Base-by-base conservation (phyloP, 441 rosid genomes). In the Erodium chrysanthum region DNA sequence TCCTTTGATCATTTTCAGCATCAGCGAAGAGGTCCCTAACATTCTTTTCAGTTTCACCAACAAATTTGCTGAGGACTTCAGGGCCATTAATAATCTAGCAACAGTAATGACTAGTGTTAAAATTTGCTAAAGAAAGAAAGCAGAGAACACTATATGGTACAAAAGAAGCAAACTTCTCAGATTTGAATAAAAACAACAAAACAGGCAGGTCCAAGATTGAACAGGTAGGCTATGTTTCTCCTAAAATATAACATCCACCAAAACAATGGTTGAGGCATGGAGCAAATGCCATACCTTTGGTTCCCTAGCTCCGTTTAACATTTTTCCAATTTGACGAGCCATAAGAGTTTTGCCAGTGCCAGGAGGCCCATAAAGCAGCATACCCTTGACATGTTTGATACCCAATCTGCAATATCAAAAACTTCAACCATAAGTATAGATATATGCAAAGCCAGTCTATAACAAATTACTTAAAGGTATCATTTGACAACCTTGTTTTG, bases 261-360 rank as follows among this genome's bases (percentile, higher is more conserved):
- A 48, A 33, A 27, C 18, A 69, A 12, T 3, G 25, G 14, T 58
- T 58, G 62, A 58, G 6, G 31, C 62, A 58, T 21, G 29, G 58
- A 33, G 27, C 33, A 22, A 65, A 20, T 29, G 71, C 4, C 80
- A 62, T 69, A 92, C 99, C 97, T 94, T 94, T 79, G 99, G 99
- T 68, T 94, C 99, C 79, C 77, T 94, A 54, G 60, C 60, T 74
- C 99, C 99, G 23, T 91, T 91, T 83, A 94, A 82, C 92, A 94
- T 89, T 80, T 91, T 94, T 74, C 99, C 99, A 76, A 94, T 94
- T 79, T 94, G 99, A 56, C 97, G 96, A 74, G 99, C 99, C 88
- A 94, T 91, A 42, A 91, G 90, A 66, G 99, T 94, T 78, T 94
- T 94, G 14, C 99, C 97, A 23, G 97, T 94, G 64, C 99, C 99